These are phyloP conservation scores for Asterophora parasitica DNA, from an alignment of 768 basidiomycete genomes.

Conservation along the genomic window DNA sequence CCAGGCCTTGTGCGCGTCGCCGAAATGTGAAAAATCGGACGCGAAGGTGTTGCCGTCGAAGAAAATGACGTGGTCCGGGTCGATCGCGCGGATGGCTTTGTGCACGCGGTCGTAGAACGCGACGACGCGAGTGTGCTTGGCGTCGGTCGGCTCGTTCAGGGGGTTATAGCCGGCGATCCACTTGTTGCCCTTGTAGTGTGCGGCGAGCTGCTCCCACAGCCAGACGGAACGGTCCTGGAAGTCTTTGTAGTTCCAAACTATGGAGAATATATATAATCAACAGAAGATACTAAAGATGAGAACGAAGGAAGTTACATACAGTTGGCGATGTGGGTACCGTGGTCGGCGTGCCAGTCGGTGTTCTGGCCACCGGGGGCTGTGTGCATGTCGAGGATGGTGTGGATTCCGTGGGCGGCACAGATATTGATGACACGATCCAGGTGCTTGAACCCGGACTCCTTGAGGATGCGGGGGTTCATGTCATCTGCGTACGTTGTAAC, in stretches of 20 bases:
- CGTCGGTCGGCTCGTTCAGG: constrained; percentile 78
- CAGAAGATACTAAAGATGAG: no score
- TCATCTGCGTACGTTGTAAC: constrained; percentile 44
- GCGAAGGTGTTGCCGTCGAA: constrained; percentile 85
- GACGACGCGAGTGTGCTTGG: constrained; percentile 58
- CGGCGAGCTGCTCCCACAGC: constrained; percentile 75
- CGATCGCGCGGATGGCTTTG: constrained; percentile 64
- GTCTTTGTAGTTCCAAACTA: constrained; percentile 80
- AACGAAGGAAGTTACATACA: constrained; percentile 27
- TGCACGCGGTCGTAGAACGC: constrained; percentile 66
- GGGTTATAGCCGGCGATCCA: constrained; percentile 89
- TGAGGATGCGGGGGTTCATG: constrained; percentile 74
- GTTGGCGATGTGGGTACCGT: constrained; percentile 62
- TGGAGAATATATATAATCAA: not conserved
- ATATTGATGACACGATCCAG: constrained; percentile 76
- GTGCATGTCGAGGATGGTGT: constrained; percentile 80
- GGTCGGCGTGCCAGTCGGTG: constrained; percentile 77
- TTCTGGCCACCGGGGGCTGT: constrained; percentile 73
- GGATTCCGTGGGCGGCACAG: constrained; percentile 72
- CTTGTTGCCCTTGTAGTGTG: constrained; percentile 69
- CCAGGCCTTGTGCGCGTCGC: constrained; percentile 57
- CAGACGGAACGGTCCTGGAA: constrained; percentile 76
- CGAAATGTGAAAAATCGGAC: constrained; percentile 70
- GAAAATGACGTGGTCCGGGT: constrained; percentile 70
- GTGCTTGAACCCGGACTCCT: constrained; percentile 71